These are phyloP conservation scores for Phytophthora syringae DNA, from an alignment of 352 stramenopile genomes.

Conservation along the genomic window DNA sequence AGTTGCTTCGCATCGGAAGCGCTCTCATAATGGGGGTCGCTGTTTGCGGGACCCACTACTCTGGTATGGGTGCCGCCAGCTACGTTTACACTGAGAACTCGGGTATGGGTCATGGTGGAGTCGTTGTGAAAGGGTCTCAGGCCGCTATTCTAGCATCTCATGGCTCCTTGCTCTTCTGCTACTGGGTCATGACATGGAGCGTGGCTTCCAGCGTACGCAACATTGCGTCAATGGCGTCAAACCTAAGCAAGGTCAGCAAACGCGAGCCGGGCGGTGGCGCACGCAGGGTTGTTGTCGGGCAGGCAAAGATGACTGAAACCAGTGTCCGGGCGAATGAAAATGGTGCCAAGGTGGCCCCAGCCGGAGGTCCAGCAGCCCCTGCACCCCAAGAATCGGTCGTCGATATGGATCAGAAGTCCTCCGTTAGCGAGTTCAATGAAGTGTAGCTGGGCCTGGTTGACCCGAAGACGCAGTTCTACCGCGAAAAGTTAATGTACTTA, in stretches of 20 bases:
- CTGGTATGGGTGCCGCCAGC: slow-evolving; percentile 51
- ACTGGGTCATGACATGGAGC: slow-evolving; percentile 60
- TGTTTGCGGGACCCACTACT: slow-evolving; percentile 73
- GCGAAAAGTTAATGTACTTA: too few relatives aligned
- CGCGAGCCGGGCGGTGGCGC: slow-evolving; percentile 11
- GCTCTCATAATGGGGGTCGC: slow-evolving; percentile 69
- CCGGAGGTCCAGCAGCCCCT: too few relatives aligned
- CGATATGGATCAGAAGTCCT: slow-evolving; percentile 13
- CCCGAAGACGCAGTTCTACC: too few relatives aligned
- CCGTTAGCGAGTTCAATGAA: slow-evolving; percentile 26
- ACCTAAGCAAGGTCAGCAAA: slow-evolving; percentile 29
- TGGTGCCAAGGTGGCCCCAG: neutral
- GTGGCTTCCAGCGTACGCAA: slow-evolving; percentile 36
- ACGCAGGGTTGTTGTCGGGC: slow-evolving; percentile 22
- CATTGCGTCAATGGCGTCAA: slow-evolving; percentile 30
- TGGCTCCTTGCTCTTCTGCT: slow-evolving; percentile 56
- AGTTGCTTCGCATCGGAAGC: slow-evolving; percentile 56
- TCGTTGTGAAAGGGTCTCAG: slow-evolving; percentile 44
- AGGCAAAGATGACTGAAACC: slow-evolving; percentile 12
- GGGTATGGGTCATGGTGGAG: slow-evolving; percentile 19
- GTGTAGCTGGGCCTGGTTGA: slow-evolving; percentile 16
- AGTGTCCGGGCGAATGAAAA: slow-evolving; percentile 12
- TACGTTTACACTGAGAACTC: slow-evolving; percentile 44
- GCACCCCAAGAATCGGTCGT: slow-evolving; percentile 12
- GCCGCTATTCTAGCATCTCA: slow-evolving; percentile 50